phyloP scores from a whole-genome alignment of 169 alveolate genomes.

The Cyclospora cayetanensis region DNA sequence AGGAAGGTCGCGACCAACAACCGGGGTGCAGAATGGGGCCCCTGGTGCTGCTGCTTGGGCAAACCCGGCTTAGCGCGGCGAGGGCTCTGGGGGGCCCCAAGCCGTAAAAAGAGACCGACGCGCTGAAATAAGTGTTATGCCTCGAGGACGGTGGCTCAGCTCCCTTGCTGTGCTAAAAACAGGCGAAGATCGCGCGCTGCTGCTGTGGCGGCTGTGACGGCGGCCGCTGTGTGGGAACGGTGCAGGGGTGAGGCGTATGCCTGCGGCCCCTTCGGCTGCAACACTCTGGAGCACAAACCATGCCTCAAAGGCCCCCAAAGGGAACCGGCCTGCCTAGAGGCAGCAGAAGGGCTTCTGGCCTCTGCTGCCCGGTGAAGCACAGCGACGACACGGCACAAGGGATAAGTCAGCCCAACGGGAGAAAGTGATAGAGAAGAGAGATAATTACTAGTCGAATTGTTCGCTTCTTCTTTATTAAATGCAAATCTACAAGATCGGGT shows the following conservation, averaged over 20 bases:
- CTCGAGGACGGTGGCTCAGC: too few relatives aligned
- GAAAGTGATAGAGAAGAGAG: background rate
- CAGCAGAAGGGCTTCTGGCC: background rate
- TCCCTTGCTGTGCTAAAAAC: background rate
- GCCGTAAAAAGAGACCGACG: background rate
- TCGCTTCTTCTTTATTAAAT: background rate
- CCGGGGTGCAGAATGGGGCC: background rate
- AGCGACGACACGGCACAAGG: background rate
- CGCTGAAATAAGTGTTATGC: background rate
- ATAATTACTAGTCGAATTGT: background rate
- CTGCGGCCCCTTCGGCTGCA: background rate
- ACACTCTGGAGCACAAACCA: background rate
- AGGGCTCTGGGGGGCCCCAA: background rate
- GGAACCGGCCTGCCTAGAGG: conserved; percentile 32
- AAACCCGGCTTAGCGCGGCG: background rate
- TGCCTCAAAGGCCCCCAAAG: background rate
- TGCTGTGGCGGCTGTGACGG: background rate
- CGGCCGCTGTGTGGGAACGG: background rate
- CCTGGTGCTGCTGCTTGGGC: background rate
- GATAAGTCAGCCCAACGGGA: background rate
- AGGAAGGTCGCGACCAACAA: background rate
- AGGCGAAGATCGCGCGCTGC: conserved; percentile 6
- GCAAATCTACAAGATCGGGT: background rate
- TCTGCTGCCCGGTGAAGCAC: background rate
- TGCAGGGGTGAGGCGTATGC: background rate